Percentiles rank a stretch among this genome's conserved stretches.
These are phyloP conservation scores for Solanum hybrid DNA, from an alignment of 305 asterid genomes.

Conservation along the genomic window DNA sequence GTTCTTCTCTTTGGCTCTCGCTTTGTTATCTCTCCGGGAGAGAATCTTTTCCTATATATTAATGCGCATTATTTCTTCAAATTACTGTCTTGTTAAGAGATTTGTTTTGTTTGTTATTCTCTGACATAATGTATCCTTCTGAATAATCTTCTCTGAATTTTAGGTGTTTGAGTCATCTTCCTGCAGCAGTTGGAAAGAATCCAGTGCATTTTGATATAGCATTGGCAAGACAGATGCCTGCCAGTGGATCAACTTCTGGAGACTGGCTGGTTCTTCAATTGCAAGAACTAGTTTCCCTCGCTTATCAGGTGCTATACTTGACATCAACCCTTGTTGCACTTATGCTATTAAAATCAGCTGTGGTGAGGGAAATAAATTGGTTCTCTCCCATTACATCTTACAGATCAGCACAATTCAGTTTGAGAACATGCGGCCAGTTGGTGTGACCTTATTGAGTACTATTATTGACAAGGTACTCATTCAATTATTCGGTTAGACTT, in stretches of 20 bases:
- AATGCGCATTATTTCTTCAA: neutral
- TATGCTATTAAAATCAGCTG: conserved; percentile 3
- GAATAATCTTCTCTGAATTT: conserved; percentile 18
- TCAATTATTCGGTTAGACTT: neutral
- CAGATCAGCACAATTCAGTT: conserved; percentile 99
- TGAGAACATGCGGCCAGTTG: conserved; percentile 87
- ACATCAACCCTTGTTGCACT: conserved; percentile 11
- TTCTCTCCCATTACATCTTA: conserved; percentile 19
- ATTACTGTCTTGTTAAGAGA: neutral
- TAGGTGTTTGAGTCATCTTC: conserved; percentile 95
- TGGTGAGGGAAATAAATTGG: neutral
- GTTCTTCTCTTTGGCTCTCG: neutral
- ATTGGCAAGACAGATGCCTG: conserved; percentile 52
- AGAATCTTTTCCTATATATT: neutral
- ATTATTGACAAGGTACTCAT: conserved; percentile 83
- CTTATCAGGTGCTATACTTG: conserved; percentile 75
- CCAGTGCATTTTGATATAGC: conserved; percentile 89
- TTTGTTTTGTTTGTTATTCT: conserved; percentile 1
- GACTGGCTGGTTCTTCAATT: conserved; percentile 91
- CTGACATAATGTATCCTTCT: conserved; percentile 10
- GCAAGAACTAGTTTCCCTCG: conserved; percentile 95
- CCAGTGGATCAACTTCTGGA: conserved; percentile 40
- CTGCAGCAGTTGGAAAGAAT: conserved; percentile 86
- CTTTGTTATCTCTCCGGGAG: neutral
- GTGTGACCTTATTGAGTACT: conserved; percentile 76